phyloP scores from a whole-genome alignment of 805 yeast genomes.

The Starmerella davenportii region DNA sequence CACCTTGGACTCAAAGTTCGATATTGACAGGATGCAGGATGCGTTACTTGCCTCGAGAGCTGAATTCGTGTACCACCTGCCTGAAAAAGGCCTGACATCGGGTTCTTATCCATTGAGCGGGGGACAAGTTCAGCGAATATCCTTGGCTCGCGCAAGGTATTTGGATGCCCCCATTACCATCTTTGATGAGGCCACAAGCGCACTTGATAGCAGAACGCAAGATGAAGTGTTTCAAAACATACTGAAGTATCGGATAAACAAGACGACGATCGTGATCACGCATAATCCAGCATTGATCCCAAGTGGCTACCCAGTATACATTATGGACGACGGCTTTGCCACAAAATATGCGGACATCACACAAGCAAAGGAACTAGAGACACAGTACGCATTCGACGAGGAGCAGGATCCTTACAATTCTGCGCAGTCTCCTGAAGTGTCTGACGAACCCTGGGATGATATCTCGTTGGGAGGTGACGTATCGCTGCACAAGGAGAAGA shows the following conservation, averaged over 20 bases:
- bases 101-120: conserved; percentile 43
- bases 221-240: conserved; percentile 32
- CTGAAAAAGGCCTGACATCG: conserved; percentile 38
- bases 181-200: conserved; percentile 74
- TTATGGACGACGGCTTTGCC: conserved; percentile 44
- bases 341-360: conserved; percentile 6
- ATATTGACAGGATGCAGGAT: conserved; percentile 21
- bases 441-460: neutral
- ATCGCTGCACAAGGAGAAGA: neutral
- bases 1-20: conserved; percentile 14
- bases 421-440: too few relatives aligned
- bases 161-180: conserved; percentile 59
- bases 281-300: conserved; percentile 52
- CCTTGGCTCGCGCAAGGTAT: conserved; percentile 65
- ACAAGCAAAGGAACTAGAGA: neutral
- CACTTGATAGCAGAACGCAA: conserved; percentile 44
- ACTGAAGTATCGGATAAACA: conserved; percentile 41
- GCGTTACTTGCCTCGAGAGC: conserved; percentile 39
- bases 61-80: conserved; percentile 31
- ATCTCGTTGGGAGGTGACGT: neutral
- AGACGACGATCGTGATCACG: conserved; percentile 64
- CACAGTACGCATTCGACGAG: neutral
- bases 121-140: conserved; percentile 75
- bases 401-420: too few relatives aligned
- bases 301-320: conserved; percentile 37